These are phyloP conservation scores for Taphrina communis DNA, from an alignment of 1,139 yeast species.

Conservation along the genomic window DNA sequence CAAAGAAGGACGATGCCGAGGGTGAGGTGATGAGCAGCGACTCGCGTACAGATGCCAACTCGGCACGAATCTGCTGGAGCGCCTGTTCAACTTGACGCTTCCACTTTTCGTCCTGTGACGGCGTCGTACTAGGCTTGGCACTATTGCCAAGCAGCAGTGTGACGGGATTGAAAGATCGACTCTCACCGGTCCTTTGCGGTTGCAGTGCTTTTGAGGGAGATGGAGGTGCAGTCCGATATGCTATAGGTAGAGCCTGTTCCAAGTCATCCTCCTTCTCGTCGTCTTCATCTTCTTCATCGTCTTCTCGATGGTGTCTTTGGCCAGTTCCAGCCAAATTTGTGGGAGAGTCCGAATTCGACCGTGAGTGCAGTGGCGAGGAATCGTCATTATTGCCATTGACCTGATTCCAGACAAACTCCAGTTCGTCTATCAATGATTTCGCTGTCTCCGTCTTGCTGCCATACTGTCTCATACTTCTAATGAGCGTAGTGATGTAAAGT, in stretches of 20 bases:
- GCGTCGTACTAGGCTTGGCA: neutral
- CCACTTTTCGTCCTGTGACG: constrained; percentile 31
- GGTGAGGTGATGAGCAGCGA: constrained; percentile 24
- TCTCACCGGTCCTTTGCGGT: constrained; percentile 23
- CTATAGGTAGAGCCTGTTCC: constrained; percentile 18
- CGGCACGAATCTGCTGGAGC: constrained; percentile 37
- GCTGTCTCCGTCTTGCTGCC: constrained; percentile 74
- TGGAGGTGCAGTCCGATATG: constrained; percentile 34
- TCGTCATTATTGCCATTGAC: constrained; percentile 52
- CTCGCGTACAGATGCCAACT: constrained; percentile 37
- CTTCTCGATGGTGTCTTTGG: constrained; percentile 7
- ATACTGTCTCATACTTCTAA: constrained; percentile 74
- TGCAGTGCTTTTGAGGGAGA: constrained; percentile 34
- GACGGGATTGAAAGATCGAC: constrained; percentile 7
- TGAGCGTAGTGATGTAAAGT: constrained; percentile 63
- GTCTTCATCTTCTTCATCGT: constrained; percentile 37
- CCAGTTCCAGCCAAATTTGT: neutral
- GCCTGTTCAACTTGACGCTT: constrained; percentile 33
- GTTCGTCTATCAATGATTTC: constrained; percentile 66
- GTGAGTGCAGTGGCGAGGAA: constrained; percentile 42
- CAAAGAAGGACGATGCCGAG: constrained; percentile 14
- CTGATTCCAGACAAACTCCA: constrained; percentile 71
- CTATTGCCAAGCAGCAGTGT: constrained; percentile 5
- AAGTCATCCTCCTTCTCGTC: constrained; percentile 40
- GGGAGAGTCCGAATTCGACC: constrained; percentile 35